Conservation (phyloP, 2,329 filamentous ascomycete species). For the Paecilomyces formosus region DNA sequence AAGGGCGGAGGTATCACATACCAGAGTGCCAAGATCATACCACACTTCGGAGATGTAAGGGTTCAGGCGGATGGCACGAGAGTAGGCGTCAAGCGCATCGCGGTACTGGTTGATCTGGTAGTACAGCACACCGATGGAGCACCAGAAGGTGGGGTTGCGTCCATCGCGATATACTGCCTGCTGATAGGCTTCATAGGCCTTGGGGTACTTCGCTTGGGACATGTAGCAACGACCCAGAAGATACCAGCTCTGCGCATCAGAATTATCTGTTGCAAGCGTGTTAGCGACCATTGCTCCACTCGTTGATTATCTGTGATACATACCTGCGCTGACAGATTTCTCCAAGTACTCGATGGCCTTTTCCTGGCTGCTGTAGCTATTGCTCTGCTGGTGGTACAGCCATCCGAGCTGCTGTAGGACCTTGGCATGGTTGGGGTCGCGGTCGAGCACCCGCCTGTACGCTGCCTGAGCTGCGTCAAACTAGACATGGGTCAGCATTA, state of each 20-base stretch:
- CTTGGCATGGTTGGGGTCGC: conserved; percentile 94
- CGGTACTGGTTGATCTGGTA: conserved; percentile 99
- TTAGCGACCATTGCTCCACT: conserved; percentile 1
- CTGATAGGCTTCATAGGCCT: conserved; percentile 97
- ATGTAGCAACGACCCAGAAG: conserved; percentile 96
- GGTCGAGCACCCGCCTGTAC: conserved; percentile 86
- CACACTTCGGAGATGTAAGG: conserved; percentile 98
- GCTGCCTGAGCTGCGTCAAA: conserved; percentile 89
- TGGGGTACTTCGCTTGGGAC: conserved; percentile 98
- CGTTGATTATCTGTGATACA: conserved; percentile 23
- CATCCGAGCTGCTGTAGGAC: conserved; percentile 96
- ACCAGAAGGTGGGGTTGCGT: conserved; percentile 98
- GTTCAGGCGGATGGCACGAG: conserved; percentile 89
- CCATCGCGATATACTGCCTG: conserved; percentile 98
- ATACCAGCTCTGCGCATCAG: conserved; percentile 97
- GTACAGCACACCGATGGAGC: conserved; percentile 96
- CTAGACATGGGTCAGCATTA: conserved; percentile 44
- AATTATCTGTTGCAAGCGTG: conserved; percentile 59
- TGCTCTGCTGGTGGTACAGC: conserved; percentile 95
- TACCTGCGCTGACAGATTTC: conserved; percentile 89
- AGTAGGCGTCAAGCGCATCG: conserved; percentile 95
- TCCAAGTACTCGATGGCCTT: conserved; percentile 95
- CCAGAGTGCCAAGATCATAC: conserved; percentile 94
- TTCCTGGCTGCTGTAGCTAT: conserved; percentile 84
- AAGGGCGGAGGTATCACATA: conserved; percentile 43